These are phyloP conservation scores for Polychaeton citri DNA, from an alignment of 2,329 filamentous ascomycete species.

Conservation along the genomic window DNA sequence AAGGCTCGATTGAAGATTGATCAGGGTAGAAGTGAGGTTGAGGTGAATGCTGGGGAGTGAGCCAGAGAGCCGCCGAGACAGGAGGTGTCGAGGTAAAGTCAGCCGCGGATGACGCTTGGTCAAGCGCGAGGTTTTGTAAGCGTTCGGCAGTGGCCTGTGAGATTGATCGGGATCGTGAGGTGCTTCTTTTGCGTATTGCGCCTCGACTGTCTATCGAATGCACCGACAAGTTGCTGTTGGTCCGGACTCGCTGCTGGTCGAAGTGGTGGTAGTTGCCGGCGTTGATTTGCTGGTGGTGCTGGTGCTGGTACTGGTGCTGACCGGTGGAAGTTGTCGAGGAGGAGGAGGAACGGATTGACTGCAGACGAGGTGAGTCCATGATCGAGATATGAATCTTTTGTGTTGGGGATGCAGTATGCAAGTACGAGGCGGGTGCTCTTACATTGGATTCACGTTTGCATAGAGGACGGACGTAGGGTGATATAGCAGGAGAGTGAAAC, in stretches of 20 bases:
- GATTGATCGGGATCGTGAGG: slow-evolving; percentile 14
- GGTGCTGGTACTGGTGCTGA: background rate
- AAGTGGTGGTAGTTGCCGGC: background rate
- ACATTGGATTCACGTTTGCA: slow-evolving; percentile 6
- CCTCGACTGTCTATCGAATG: slow-evolving; percentile 13
- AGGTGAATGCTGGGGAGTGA: slow-evolving; percentile 20
- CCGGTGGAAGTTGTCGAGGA: background rate
- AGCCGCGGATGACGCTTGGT: slow-evolving; percentile 5
- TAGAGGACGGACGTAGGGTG: slow-evolving; percentile 10
- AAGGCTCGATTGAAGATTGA: slow-evolving; percentile 13
- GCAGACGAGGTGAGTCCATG: slow-evolving; percentile 22
- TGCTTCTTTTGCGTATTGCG: slow-evolving; percentile 16
- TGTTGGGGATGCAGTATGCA: slow-evolving; percentile 7
- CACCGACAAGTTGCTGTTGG: slow-evolving; percentile 14
- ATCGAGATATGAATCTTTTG: slow-evolving; percentile 3
- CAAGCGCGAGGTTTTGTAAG: slow-evolving; percentile 14
- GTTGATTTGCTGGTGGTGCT: background rate
- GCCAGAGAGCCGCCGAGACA: slow-evolving; percentile 12
- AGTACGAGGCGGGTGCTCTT: slow-evolving; percentile 9
- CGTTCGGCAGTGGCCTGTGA: slow-evolving; percentile 18
- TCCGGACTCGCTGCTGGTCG: slow-evolving; percentile 10
- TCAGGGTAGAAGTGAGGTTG: slow-evolving; percentile 14
- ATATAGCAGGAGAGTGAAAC: slow-evolving; percentile 3
- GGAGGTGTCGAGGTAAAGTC: slow-evolving; percentile 1
- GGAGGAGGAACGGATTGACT: slow-evolving; percentile 10